Percentiles rank a stretch among this genome's conserved stretches.
These are phyloP conservation scores for Vairimorpha necatrix DNA, from an alignment of 371 early-diverging fungal species.

Conservation along the genomic window DNA sequence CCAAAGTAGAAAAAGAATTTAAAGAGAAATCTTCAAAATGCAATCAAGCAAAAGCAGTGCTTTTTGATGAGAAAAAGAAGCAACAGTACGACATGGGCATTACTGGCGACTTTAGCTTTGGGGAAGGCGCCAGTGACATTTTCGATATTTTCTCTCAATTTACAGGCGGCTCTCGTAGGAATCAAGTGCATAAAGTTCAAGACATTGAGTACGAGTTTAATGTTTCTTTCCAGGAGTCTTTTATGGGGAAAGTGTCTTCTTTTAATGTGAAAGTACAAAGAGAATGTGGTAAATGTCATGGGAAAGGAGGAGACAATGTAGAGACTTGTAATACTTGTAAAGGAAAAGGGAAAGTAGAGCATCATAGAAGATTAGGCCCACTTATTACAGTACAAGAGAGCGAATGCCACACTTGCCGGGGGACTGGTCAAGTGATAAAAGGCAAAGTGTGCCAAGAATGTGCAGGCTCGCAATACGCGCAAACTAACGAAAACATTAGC, in stretches of 20 bases:
- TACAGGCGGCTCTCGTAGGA: slow-evolving; percentile 35
- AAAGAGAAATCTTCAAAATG: slow-evolving; percentile 49
- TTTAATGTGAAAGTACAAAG: slow-evolving; percentile 51
- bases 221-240: slow-evolving; percentile 54
- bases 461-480: slow-evolving; percentile 50
- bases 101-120: slow-evolving; percentile 23
- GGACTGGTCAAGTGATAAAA: slow-evolving; percentile 32
- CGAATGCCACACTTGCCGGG: slow-evolving; percentile 53
- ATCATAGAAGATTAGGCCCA: slow-evolving; percentile 37
- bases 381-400: slow-evolving; percentile 48
- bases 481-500: slow-evolving; percentile 37
- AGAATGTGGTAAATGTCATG: slow-evolving; percentile 59
- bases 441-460: slow-evolving; percentile 59
- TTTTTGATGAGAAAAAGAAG: slow-evolving; percentile 59
- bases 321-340: slow-evolving; percentile 57
- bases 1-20: slow-evolving; percentile 46
- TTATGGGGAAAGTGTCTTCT: slow-evolving; percentile 45
- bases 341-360: slow-evolving; percentile 54
- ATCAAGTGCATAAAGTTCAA: slow-evolving; percentile 44
- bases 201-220: slow-evolving; percentile 45
- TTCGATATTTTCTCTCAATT: slow-evolving; percentile 59
- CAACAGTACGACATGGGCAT: slow-evolving; percentile 59
- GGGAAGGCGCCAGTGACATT: slow-evolving; percentile 39
- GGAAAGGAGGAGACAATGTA: slow-evolving; percentile 53
- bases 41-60: slow-evolving; percentile 56